A percentile compares a stretch with the other conserved stretches of the same genome.
These are phyloP conservation scores for Kodamaea arcana DNA, from an alignment of 1,139 yeast species.

Conservation along the genomic window DNA sequence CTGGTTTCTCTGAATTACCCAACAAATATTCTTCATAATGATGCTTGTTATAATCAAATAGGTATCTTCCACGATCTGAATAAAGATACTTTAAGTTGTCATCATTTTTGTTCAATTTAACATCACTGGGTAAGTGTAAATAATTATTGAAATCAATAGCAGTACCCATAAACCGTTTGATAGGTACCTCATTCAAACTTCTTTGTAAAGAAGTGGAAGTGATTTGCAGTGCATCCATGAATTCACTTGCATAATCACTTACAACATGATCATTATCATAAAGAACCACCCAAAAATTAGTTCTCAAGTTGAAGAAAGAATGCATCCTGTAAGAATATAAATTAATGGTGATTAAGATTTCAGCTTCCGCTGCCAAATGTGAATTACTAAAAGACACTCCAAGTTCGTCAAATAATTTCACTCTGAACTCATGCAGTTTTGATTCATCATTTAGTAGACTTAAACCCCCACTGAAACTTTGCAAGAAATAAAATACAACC, in stretches of 20 bases:
- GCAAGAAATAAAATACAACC: constrained; percentile 20
- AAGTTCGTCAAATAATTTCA: constrained; percentile 3
- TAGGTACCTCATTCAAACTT: constrained; percentile 21
- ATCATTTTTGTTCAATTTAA: constrained; percentile 9
- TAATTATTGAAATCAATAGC: constrained; percentile 15
- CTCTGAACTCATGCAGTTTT: constrained; percentile 3
- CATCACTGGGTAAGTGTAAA: constrained; percentile 18
- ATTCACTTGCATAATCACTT: constrained; percentile 7
- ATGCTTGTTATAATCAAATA: constrained; percentile 11
- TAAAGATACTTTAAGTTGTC: constrained; percentile 9
- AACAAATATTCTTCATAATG: constrained; percentile 11
- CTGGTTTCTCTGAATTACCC: neutral
- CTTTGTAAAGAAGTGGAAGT: constrained; percentile 1
- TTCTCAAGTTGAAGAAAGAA: constrained; percentile 22
- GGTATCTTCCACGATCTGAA: constrained; percentile 2
- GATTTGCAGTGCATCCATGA: constrained; percentile 4
- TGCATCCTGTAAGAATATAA: constrained; percentile 18
- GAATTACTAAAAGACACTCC: constrained; percentile 2
- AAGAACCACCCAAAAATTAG: constrained; percentile 15
- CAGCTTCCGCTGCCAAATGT: constrained; percentile 2
- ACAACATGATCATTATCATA: constrained; percentile 16
- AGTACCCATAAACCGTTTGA: constrained; percentile 16
- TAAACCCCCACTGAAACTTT: constrained; percentile 23
- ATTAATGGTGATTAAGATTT: constrained; percentile 8
- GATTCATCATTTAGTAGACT: constrained; percentile 11